Evolutionary conservation across 139 green algal species (phyloP).

Genomic region (Closterium sp.): DNA sequence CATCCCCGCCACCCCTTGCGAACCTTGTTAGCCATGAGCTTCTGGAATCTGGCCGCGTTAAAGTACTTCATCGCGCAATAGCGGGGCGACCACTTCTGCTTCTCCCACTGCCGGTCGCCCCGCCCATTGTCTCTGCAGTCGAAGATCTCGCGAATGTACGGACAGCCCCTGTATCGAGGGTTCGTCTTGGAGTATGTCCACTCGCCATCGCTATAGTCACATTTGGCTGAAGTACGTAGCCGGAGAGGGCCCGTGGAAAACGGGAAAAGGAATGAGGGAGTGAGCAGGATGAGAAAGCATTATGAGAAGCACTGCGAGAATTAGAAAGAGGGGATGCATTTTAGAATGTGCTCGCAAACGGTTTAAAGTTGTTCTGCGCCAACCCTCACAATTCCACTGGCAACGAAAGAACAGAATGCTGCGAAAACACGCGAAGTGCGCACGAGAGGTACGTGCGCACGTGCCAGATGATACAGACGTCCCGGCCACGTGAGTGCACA

Average conservation of each 20-base stretch:
- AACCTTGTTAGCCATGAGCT: not conserved
- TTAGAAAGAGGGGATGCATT: not conserved
- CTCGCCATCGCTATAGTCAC: not conserved
- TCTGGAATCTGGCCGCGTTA: not conserved
- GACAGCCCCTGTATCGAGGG: not conserved
- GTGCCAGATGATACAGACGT: not conserved
- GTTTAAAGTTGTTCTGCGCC: not conserved
- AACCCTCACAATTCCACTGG: no score
- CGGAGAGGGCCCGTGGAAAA: not conserved
- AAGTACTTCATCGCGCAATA: not conserved
- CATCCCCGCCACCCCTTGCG: not conserved
- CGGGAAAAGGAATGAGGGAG: not conserved
- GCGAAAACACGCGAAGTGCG: not conserved
- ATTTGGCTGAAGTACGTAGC: not conserved
- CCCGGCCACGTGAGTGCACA: no score
- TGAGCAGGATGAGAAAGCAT: not conserved
- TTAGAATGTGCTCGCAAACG: not conserved
- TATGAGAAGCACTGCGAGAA: not conserved
- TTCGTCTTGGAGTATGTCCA: not conserved
- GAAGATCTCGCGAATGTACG: not conserved
- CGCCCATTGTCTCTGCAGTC: not conserved
- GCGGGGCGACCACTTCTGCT: not conserved
- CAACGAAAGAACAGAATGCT: no score
- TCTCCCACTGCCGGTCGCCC: not conserved
- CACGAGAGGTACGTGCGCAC: not conserved